Conservation (phyloP, 2,329 filamentous ascomycete genomes). For the Myotisia sp. region DNA sequence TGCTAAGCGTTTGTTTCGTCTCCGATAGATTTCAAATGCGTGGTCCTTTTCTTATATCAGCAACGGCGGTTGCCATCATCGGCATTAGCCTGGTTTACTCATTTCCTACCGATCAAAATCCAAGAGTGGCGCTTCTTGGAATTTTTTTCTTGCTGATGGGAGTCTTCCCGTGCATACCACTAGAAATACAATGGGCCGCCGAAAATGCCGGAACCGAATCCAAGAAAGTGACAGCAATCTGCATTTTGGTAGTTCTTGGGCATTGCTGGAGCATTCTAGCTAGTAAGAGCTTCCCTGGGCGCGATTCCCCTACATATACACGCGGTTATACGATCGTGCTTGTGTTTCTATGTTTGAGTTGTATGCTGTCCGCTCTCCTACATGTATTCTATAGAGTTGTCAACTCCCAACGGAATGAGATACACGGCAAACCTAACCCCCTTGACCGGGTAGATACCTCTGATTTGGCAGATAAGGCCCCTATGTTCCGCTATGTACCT, state of each 20-base stretch:
- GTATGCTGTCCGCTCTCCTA: constrained; percentile 6
- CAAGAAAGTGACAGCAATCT: constrained; percentile 11
- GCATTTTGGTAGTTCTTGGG: constrained; percentile 10
- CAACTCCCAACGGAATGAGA: constrained; percentile 8
- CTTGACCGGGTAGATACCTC: constrained; percentile 9
- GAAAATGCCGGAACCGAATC: constrained; percentile 12
- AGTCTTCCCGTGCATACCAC: constrained; percentile 11
- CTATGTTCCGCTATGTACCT: constrained; percentile 11
- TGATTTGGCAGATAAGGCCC: constrained; percentile 9
- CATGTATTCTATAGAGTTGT: constrained; percentile 7
- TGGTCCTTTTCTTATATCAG: constrained; percentile 40
- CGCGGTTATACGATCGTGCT: constrained; percentile 11
- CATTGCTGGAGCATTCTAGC: constrained; percentile 13
- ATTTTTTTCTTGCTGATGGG: constrained; percentile 10
- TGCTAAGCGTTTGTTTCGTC: constrained; percentile 36
- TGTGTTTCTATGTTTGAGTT: constrained; percentile 8
- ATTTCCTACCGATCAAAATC: constrained; percentile 9
- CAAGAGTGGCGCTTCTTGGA: constrained; percentile 8
- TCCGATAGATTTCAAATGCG: constrained; percentile 40
- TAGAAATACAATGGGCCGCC: constrained; percentile 11
- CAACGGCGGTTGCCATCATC: constrained; percentile 36
- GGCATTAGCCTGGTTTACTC: constrained; percentile 27
- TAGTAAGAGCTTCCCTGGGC: constrained; percentile 11
- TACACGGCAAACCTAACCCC: constrained; percentile 9
- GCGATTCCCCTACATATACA: constrained; percentile 6